These are phyloP conservation scores for Entomortierella chlamydospora DNA, from an alignment of 192 early-diverging fungal species.

Conservation along the genomic window DNA sequence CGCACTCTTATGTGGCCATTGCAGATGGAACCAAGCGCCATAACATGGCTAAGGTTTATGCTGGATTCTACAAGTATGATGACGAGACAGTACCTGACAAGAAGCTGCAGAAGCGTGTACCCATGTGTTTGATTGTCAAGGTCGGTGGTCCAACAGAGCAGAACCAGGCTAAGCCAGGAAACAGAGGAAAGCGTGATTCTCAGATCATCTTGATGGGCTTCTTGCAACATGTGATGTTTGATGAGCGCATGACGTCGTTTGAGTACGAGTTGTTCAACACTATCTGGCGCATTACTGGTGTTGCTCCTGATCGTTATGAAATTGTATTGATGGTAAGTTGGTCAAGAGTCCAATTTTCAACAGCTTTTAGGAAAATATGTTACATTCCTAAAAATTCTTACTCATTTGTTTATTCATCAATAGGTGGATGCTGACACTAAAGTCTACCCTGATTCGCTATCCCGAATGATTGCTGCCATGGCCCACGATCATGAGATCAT, in stretches of 20 bases:
- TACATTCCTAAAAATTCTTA: background rate
- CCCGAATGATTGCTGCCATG: constrained; percentile 84
- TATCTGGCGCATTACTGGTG: constrained; percentile 79
- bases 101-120: constrained; percentile 66
- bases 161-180: constrained; percentile 74
- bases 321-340: constrained; percentile 71
- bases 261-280: constrained; percentile 92
- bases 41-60: constrained; percentile 84
- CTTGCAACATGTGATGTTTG: constrained; percentile 78
- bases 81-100: constrained; percentile 61
- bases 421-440: constrained; percentile 89
- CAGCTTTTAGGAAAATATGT: too few relatives aligned
- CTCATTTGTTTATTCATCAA: constrained; percentile 44
- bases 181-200: constrained; percentile 95
- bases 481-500: constrained; percentile 87
- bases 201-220: constrained; percentile 95
- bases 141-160: constrained; percentile 75
- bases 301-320: constrained; percentile 84
- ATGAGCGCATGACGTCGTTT: constrained; percentile 91
- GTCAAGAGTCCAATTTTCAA: too few relatives aligned
- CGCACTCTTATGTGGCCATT: constrained; percentile 74
- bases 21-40: constrained; percentile 76
- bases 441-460: constrained; percentile 80
- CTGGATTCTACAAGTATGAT: constrained; percentile 72
- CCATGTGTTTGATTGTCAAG: constrained; percentile 77